Conservation (phyloP, 176 grass and related monocot species). For the Dendrocalamus sinicus region DNA sequence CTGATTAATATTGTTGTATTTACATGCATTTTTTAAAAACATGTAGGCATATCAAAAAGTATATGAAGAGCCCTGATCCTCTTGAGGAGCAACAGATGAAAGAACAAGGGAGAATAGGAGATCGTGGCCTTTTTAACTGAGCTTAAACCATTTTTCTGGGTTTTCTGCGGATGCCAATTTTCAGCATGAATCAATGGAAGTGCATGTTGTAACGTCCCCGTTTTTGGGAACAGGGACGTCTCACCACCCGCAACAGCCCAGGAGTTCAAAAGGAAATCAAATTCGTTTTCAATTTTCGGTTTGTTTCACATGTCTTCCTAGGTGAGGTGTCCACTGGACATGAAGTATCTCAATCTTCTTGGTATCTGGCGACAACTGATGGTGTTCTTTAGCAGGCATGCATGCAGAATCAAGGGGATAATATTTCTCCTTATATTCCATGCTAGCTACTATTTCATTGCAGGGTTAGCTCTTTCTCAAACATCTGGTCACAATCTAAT, state of each 20-base stretch:
- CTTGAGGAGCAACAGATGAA: constrained; percentile 66
- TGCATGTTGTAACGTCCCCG: neutral
- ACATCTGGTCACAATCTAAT: constrained; percentile 44
- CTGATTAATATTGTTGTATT: constrained; percentile 31
- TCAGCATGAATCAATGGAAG: constrained; percentile 20
- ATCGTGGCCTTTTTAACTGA: constrained; percentile 69
- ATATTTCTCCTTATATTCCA: constrained; percentile 29
- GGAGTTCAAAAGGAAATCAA: too few species aligned
- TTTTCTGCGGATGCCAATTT: constrained; percentile 36
- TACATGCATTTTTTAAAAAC: constrained; percentile 24
- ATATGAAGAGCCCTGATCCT: constrained; percentile 82
- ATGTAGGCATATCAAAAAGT: constrained; percentile 60
- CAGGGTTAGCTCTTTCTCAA: constrained; percentile 56
- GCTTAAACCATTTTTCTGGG: constrained; percentile 31
- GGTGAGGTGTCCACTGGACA: constrained; percentile 39
- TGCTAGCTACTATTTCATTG: constrained; percentile 46
- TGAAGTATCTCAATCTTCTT: constrained; percentile 43
- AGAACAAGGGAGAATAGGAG: constrained; percentile 56
- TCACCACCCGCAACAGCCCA: too few species aligned
- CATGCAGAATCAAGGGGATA: constrained; percentile 41
- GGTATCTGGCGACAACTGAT: constrained; percentile 52
- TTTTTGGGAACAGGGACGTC: too few species aligned
- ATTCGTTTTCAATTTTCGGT: too few species aligned
- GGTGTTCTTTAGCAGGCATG: constrained; percentile 52
- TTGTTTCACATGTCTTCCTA: neutral